Evolutionary conservation across 352 stramenopile species (phyloP).

Genomic region (Peronospora farinosa): DNA sequence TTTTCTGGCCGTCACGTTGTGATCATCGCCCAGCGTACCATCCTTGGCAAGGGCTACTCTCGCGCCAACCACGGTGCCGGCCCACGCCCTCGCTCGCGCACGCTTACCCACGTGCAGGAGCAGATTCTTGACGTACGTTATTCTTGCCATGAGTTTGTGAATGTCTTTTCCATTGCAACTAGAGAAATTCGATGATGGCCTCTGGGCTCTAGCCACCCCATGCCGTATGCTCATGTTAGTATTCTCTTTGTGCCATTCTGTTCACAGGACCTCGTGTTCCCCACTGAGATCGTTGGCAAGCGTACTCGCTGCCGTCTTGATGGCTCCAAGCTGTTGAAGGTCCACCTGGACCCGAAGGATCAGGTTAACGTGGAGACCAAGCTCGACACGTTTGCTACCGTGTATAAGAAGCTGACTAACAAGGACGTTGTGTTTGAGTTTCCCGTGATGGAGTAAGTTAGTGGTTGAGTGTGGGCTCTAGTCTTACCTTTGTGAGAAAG

Average conservation of each 20-base stretch:
- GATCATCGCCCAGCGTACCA: conserved; percentile 98
- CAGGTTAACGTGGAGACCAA: conserved; percentile 99
- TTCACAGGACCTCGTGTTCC: conserved; percentile 96
- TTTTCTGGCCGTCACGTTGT: conserved; percentile 97
- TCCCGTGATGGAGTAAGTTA: conserved; percentile 82
- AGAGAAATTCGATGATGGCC: conserved; percentile 78
- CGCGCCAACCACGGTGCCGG: conserved; percentile 93
- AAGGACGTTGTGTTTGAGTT: conserved; percentile 99
- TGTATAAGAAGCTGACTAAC: conserved; percentile 99
- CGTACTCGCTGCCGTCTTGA: conserved; percentile 96
- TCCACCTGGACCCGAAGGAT: conserved; percentile 98
- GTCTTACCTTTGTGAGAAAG: background rate
- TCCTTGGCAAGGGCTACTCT: conserved; percentile 96
- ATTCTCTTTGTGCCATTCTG: conserved; percentile 17
- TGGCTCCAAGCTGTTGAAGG: conserved; percentile 96
- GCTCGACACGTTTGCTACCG: conserved; percentile 97
- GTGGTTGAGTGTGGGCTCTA: conserved; percentile 25
- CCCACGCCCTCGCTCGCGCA: conserved; percentile 94
- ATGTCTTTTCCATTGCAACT: conserved; percentile 12
- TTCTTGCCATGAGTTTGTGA: conserved; percentile 2
- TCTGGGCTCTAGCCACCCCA: conserved; percentile 87
- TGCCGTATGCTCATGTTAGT: conserved; percentile 74
- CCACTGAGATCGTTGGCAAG: conserved; percentile 99
- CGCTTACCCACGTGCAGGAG: conserved; percentile 97
- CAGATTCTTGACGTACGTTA: conserved; percentile 95